Evolutionary conservation across 108 stramenopile genomes (phyloP), one percentile per base, ranked within the genome.

Genomic region (Epithemia pelagica): DNA sequence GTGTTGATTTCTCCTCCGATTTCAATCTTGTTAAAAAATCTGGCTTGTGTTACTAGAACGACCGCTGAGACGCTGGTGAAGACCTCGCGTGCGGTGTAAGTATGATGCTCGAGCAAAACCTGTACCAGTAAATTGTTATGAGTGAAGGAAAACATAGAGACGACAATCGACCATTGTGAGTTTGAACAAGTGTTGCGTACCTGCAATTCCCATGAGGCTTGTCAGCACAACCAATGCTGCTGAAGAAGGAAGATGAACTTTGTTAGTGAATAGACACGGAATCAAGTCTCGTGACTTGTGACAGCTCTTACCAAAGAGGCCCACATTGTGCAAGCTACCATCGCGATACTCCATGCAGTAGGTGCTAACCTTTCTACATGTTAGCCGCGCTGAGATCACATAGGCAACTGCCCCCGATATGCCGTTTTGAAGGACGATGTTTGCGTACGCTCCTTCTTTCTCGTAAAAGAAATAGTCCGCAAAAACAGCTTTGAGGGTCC

Each of bases 361-460:
- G 0, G 20, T 53, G 18, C 64, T 37, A 0, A 32, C 55, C 25
- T 52, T 23, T 22, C 64, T 28, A 56, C 84, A 79, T 26, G 52
- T 32, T 15, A 86, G 66, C 3, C 56, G 54, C 32, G 77, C 71
- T 51, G 82, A 78, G 27, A 84, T 58, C 58, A 86, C 56, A 73
- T 83, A 92, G 10, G 83, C 92, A 46, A 94, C 24, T 0, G 87
- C 75, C 57, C 80, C 77, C 20, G 81, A 73, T 24, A 86, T 26
- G 2, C 92, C 92, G 66, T 82, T 94, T 62, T 85, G 88, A 3
- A 90, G 67, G 54, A 90, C 85, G 46, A 94, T 87, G 64, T 89
- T 89, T 29, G 80, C 86, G 77, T 87, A 94, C 22, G 88, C 89
- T 7, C 84, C 88, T 54, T 86, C 86, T 62, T 78, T 84, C 59